Percentiles rank a stretch among this genome's conserved stretches.
phyloP scores from a whole-genome alignment of 2,329 filamentous ascomycete species.

The Exophiala dermatitidis region DNA sequence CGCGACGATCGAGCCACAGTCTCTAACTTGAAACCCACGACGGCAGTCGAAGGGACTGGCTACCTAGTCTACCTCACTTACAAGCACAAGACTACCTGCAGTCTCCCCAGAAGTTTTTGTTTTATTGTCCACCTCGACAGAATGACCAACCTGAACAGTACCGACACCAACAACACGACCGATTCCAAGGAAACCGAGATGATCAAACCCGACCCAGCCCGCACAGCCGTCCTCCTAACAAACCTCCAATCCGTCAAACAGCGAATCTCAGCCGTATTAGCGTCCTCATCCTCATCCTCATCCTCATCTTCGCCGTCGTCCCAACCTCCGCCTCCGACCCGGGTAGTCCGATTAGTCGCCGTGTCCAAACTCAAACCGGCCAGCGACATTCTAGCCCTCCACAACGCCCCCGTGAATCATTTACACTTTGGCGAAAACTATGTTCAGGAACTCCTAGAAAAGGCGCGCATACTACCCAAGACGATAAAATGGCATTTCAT shows the following conservation, averaged over 20 bases:
- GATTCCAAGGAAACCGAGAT: background rate
- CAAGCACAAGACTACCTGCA: too few species aligned
- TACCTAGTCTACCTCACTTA: too few species aligned
- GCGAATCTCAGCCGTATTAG: constrained; percentile 47
- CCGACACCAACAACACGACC: background rate
- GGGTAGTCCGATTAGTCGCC: constrained; percentile 63
- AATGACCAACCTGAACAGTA: background rate
- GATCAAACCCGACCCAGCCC: background rate
- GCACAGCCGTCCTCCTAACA: background rate
- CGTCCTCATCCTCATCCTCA: constrained; percentile 17
- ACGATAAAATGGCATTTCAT: constrained; percentile 94
- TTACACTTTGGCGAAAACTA: constrained; percentile 96
- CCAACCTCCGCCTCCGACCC: background rate
- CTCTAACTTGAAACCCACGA: too few species aligned
- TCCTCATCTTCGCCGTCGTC: background rate
- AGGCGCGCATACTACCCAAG: constrained; percentile 68
- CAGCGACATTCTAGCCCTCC: constrained; percentile 79
- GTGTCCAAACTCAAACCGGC: constrained; percentile 95
- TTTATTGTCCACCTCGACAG: background rate
- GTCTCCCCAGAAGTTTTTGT: too few species aligned
- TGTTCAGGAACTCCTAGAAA: constrained; percentile 78
- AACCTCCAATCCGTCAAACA: background rate
- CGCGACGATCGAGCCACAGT: too few species aligned
- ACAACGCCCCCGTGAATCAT: constrained; percentile 47
- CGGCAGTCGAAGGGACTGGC: too few species aligned